Conservation (phyloP, 2,329 filamentous ascomycete genomes). For the Neophaeococcomyces aloes region DNA sequence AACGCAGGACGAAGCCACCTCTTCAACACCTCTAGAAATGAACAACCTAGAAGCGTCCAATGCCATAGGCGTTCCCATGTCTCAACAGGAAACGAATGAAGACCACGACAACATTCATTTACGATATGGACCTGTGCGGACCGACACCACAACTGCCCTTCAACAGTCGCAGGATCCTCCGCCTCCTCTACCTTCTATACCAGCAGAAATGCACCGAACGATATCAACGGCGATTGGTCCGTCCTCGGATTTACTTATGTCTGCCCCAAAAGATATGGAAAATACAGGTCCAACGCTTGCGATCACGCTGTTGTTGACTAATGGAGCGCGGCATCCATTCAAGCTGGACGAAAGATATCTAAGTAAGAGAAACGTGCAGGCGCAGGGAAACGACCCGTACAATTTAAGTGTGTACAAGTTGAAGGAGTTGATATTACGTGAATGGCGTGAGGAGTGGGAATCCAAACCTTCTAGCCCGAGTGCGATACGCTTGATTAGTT, state of each 20-base stretch:
- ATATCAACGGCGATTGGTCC: conserved; percentile 21
- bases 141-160: conserved; percentile 20
- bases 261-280: conserved; percentile 29
- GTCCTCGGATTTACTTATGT: conserved; percentile 18
- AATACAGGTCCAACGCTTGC: conserved; percentile 35
- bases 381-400: conserved; percentile 70
- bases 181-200: conserved; percentile 7
- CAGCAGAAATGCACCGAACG: conserved; percentile 12
- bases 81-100: conserved; percentile 7
- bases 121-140: conserved; percentile 13
- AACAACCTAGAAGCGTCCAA: conserved; percentile 11
- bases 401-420: conserved; percentile 87
- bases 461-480: conserved; percentile 73
- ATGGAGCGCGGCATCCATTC: conserved; percentile 76
- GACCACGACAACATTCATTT: conserved; percentile 2
- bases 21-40: conserved; percentile 18
- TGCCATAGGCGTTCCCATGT: neutral
- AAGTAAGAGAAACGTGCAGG: conserved; percentile 63
- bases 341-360: conserved; percentile 82
- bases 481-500: conserved; percentile 82
- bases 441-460: conserved; percentile 91
- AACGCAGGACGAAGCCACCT: conserved; percentile 10
- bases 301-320: conserved; percentile 71
- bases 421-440: conserved; percentile 84
- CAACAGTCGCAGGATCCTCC: conserved; percentile 16